Percentiles rank a stretch among this genome's conserved stretches.
These are phyloP conservation scores for Boechera stricta DNA, from an alignment of 345 rosid species.

Conservation along the genomic window DNA sequence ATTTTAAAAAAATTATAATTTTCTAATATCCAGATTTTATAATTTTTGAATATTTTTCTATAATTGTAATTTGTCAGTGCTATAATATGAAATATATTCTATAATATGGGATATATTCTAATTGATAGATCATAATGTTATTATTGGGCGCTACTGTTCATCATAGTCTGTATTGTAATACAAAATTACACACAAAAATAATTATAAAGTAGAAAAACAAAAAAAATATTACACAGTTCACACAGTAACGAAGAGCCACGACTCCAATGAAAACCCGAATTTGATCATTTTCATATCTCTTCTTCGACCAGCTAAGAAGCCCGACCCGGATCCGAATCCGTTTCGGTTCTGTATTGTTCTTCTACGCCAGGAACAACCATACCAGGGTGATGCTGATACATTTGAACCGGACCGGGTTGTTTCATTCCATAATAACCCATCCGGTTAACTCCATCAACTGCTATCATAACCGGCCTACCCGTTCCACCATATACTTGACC, in stretches of 20 bases:
- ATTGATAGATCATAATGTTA: conserved; percentile 1
- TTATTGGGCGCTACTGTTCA: conserved; percentile 8
- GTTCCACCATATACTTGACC: conserved; percentile 69
- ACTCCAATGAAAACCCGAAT: conserved; percentile 1
- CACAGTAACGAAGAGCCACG: conserved; percentile 4
- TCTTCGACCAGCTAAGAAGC: conserved; percentile 35
- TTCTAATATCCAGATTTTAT: too few relatives aligned
- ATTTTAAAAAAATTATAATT: too few relatives aligned
- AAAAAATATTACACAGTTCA: conserved; percentile 33
- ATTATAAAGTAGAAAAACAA: neutral
- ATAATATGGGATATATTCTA: too few relatives aligned
- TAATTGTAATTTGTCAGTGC: too few relatives aligned
- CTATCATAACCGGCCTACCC: conserved; percentile 51
- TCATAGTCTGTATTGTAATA: conserved; percentile 9
- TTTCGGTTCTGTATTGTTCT: conserved; percentile 51
- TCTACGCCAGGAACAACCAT: conserved; percentile 65
- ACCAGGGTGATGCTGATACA: conserved; percentile 56
- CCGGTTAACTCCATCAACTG: conserved; percentile 60
- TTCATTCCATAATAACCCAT: conserved; percentile 70
- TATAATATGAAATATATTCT: too few relatives aligned
- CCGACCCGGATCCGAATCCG: conserved; percentile 58
- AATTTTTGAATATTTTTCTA: too few relatives aligned
- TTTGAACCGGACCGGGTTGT: conserved; percentile 55
- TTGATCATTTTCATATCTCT: neutral
- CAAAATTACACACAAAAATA: conserved; percentile 28